phyloP scores from a whole-genome alignment of 371 early-diverging fungal genomes.

The Lichtheimia hyalospora region DNA sequence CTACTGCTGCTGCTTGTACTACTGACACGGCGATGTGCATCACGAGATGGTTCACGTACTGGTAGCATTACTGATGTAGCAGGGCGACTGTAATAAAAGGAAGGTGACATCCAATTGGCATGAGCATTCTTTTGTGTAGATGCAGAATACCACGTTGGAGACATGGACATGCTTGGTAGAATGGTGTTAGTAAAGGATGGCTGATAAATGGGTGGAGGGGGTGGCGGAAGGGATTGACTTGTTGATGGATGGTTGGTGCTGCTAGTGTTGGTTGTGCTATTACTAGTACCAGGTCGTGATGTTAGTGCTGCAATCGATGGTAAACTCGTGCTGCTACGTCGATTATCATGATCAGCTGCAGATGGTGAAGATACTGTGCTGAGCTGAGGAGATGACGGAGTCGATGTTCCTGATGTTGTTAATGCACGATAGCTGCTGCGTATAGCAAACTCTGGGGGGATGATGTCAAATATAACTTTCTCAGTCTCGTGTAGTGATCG shows the following conservation, averaged over 20 bases:
- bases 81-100: slow-evolving; percentile 48
- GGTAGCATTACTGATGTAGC: slow-evolving; percentile 42
- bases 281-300: neutral
- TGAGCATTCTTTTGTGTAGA: slow-evolving; percentile 47
- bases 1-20: slow-evolving; percentile 7
- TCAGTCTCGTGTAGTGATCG: slow-evolving; percentile 39
- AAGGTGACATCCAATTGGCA: slow-evolving; percentile 53
- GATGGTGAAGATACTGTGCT: slow-evolving; percentile 9
- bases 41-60: slow-evolving; percentile 9
- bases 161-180: slow-evolving; percentile 46
- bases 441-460: slow-evolving; percentile 49
- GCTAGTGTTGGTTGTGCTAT: neutral
- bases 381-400: slow-evolving; percentile 14
- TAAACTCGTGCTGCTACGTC: neutral
- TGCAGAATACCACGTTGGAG: slow-evolving; percentile 52
- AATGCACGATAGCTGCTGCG: slow-evolving; percentile 30
- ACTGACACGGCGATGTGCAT: slow-evolving; percentile 4
- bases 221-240: slow-evolving; percentile 11
- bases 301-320: neutral
- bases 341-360: neutral
- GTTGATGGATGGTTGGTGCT: neutral
- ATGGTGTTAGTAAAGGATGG: slow-evolving; percentile 44
- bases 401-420: neutral
- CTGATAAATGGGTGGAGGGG: slow-evolving; percentile 37
- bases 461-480: slow-evolving; percentile 43